Conservation (phyloP, 2,329 filamentous ascomycete genomes). For the Ustilaginoidea virens region DNA sequence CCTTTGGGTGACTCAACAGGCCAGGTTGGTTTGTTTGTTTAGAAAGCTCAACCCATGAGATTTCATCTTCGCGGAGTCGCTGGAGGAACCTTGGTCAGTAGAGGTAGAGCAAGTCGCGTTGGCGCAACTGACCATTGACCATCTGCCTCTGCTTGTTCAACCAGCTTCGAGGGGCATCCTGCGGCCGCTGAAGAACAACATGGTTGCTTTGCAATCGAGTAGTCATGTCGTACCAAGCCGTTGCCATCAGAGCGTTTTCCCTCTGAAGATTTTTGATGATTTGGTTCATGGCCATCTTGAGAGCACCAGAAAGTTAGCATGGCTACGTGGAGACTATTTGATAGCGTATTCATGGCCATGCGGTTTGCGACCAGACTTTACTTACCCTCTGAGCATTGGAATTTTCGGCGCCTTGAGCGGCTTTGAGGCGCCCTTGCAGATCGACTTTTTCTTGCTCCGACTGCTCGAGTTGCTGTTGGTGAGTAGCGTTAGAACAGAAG, state of each 20-base stretch:
- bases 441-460: constrained; percentile 41
- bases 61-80: constrained; percentile 31
- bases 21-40: no score
- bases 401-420: constrained; percentile 31
- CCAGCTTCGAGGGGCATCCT: constrained; percentile 67
- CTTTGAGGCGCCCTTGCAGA: constrained; percentile 38
- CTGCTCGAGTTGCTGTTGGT: constrained; percentile 39
- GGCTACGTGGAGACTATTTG: no score
- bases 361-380: no score
- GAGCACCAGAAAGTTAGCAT: not conserved
- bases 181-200: constrained; percentile 59
- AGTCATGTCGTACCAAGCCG: constrained; percentile 77
- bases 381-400: constrained; percentile 37
- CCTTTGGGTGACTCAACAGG: no score
- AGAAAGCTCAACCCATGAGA: constrained; percentile 20
- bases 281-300: constrained; percentile 34
- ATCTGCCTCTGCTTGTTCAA: constrained; percentile 66
- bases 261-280: constrained; percentile 55
- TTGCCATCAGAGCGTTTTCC: constrained; percentile 64
- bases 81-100: constrained; percentile 24
- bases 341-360: no score
- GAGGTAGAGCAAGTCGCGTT: constrained; percentile 27
- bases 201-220: constrained; percentile 70
- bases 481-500: constrained; percentile 3
- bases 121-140: constrained; percentile 41